These are phyloP conservation scores for Verticillium longisporum DNA, from an alignment of 2,329 filamentous ascomycete species.

Conservation along the genomic window DNA sequence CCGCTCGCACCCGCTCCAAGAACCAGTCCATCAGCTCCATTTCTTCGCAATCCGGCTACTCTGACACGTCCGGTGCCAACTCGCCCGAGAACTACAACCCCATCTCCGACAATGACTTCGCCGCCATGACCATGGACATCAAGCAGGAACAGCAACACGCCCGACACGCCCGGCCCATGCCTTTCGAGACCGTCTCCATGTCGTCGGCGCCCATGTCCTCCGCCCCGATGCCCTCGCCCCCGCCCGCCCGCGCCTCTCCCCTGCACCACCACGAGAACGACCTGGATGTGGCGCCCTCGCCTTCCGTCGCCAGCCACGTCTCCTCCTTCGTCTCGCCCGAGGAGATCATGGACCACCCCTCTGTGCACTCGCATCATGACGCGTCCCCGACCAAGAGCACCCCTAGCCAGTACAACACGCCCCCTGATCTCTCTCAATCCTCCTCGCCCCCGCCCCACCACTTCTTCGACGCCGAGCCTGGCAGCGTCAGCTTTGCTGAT, in stretches of 20 bases:
- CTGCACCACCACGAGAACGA: constrained; percentile 13
- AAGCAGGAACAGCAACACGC: constrained; percentile 9
- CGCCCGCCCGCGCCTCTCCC: constrained; percentile 9
- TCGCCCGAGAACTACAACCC: constrained; percentile 39
- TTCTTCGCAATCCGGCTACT: constrained; percentile 49
- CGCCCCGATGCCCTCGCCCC: constrained; percentile 17
- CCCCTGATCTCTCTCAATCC: constrained; percentile 54
- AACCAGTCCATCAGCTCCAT: constrained; percentile 42
- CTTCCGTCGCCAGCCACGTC: constrained; percentile 32
- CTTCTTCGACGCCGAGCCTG: constrained; percentile 39
- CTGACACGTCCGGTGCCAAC: constrained; percentile 47
- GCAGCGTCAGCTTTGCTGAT: constrained; percentile 21
- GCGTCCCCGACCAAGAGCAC: constrained; percentile 43
- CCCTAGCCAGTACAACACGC: constrained; percentile 47
- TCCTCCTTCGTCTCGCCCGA: constrained; percentile 41
- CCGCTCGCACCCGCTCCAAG: constrained; percentile 47
- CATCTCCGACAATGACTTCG: constrained; percentile 31
- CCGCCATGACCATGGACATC: constrained; percentile 28
- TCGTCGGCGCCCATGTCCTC: constrained; percentile 38
- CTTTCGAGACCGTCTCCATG: constrained; percentile 24
- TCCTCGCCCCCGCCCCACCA: constrained; percentile 44
- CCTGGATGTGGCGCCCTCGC: constrained; percentile 27
- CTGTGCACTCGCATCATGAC: neutral
- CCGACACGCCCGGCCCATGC: constrained; percentile 10
- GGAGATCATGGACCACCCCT: constrained; percentile 29